phyloP scores from a whole-genome alignment of 1,284 basidiomycete genomes.

The Moniliella sp. region DNA sequence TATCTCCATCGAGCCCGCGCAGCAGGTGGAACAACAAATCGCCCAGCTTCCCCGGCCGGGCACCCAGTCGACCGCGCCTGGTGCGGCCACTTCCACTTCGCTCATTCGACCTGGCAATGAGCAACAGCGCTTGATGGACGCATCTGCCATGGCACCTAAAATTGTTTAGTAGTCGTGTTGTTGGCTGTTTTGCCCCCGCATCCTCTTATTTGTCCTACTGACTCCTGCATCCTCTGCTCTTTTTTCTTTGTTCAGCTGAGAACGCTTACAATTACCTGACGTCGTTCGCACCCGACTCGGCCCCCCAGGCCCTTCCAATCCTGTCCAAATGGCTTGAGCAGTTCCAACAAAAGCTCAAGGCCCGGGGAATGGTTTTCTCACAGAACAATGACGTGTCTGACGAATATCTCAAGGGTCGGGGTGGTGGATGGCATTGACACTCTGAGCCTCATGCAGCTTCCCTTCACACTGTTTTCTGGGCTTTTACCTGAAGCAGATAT shows the following conservation, averaged over 20 bases:
- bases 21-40: conserved; percentile 9
- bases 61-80: too few relatives aligned
- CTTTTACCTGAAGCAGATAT: too few relatives aligned
- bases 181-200: too few relatives aligned
- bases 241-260: conserved; percentile 7
- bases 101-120: too few relatives aligned
- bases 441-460: too few relatives aligned
- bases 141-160: too few relatives aligned
- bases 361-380: conserved; percentile 18
- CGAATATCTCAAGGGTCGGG: too few relatives aligned
- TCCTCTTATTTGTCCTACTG: background rate
- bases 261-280: conserved; percentile 25
- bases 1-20: conserved; percentile 21
- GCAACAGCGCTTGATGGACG: too few relatives aligned
- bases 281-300: conserved; percentile 26
- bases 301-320: conserved; percentile 25
- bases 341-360: conserved; percentile 22
- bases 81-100: too few relatives aligned
- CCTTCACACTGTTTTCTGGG: too few relatives aligned
- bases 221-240: background rate
- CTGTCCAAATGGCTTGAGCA: conserved; percentile 31
- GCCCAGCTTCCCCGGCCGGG: conserved; percentile 2
- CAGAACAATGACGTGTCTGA: conserved; percentile 6
- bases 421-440: too few relatives aligned
- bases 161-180: too few relatives aligned